Base-by-base conservation (phyloP, 2,329 filamentous ascomycete species). In the Mycosphaerella sp. region DNA sequence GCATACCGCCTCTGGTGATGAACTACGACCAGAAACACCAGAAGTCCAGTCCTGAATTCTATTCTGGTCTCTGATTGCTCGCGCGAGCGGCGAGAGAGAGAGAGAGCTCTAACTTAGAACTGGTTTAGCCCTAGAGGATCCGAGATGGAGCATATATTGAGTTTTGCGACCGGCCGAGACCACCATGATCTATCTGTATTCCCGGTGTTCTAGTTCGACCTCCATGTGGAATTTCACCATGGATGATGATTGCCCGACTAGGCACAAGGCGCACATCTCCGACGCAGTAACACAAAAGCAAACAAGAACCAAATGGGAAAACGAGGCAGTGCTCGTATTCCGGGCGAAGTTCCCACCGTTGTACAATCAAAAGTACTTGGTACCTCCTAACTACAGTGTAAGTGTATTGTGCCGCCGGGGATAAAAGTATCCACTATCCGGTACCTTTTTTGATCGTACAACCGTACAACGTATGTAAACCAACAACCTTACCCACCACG, bases 241-340 rank as follows among this genome's bases (percentile, higher is more conserved):
- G 14, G 14, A 17, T 17, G 14, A 17, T 17, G 14, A 17, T 17
- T 17, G 14, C 14, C 14, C 14, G 14, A 17, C 14, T 17, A 17
- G 14, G 14, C 14, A 17, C 14, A 17, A 17, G 14, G 1, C 14
- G 14, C 14, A 17, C 14, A 17, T 21, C 21, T 21, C 21, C 21
- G 21, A 21, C 21, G 21, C 26, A 45, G 10, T 17, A 21, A 21
- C 3, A 21, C 2, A 21, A 21, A 21, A 21, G 21, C 21, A 21
- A 21, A 21, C 2, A 21, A 4, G 21, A 21, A 21, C 21, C 21
- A 21, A 21, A 29, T 10, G 45, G 21, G n/a, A 41, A 50, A 39
- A 51, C 48, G 41, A 51, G 48, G 48, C 41, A 36, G 21, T 36
- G 42, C 48, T 51, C 48, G 48, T 51, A 51, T 51, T 51, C 41